Base-by-base conservation (phyloP, 441 rosid genomes). In the Aleurites moluccanus region DNA sequence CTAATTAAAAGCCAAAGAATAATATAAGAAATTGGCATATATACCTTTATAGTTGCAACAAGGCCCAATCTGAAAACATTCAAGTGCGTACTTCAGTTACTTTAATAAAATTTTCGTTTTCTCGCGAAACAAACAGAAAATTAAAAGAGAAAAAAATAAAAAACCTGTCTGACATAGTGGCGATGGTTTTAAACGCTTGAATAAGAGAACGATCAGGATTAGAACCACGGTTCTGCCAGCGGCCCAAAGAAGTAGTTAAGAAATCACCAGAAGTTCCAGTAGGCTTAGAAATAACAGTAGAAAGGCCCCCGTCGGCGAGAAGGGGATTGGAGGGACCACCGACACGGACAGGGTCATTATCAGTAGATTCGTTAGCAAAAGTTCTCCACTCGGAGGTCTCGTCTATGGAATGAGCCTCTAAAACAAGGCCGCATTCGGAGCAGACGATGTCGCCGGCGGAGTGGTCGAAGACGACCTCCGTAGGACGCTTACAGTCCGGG, bases 381-480 rank as follows among this genome's bases (percentile, higher is more conserved):
- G 78, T 83, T 13, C 86, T 65, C 88, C 88, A 85, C 78, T 86
- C 90, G 14, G 86, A 83, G 52, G 80, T 81, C 66, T 83, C 85
- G 61, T 86, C 89, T 21, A 84, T 71, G 69, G 80, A 81, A 78
- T 86, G 84, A 0, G 81, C 66, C 74, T 85, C 90, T 53, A 85
- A 56, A 25, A 86, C 73, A 6, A 86, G 84, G 2, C 86, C 88
- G 40, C 88, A 86, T 69, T 86, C 85, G 5, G 86, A 86, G 76
- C 88, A 86, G 27, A 86, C 77, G 21, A 80, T 81, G 82, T 86
- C 84, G 1, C 89, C 87, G 10, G 87, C 86, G 13, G 89, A 73
- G 83, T 78, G 85, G 79, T 86, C 90, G 81, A 81, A 81, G 52
- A 85, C 86, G 8, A 86, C 81, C 80, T 83, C 85, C 35, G 88